A percentile compares a stretch with the other conserved stretches of the same genome.
Conservation (phyloP, 2,329 filamentous ascomycete genomes). For the Zymoseptoria passerinii region DNA sequence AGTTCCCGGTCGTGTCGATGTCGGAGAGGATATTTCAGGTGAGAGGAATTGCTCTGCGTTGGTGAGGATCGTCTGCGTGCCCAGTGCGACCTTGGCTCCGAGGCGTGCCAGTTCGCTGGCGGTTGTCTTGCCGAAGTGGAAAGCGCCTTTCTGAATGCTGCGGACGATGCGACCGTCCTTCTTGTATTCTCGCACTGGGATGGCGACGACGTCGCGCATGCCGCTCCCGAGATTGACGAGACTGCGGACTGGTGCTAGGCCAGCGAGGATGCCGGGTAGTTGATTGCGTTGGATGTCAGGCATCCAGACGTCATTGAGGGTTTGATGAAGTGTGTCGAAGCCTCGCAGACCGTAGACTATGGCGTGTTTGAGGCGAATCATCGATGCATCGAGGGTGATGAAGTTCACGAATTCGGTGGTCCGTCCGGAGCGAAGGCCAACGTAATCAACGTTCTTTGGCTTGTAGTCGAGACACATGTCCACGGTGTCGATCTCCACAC, state of each 20-base stretch:
- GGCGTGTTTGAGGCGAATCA: conserved; percentile 76
- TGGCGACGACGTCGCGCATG: conserved; percentile 74
- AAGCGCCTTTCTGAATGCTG: conserved; percentile 82
- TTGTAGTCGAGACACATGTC: conserved; percentile 91
- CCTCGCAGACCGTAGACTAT: conserved; percentile 90
- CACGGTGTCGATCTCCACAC: conserved; percentile 77
- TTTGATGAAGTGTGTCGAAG: conserved; percentile 82
- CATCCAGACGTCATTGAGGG: conserved; percentile 93
- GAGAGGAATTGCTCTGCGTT: conserved; percentile 73
- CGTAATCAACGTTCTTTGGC: conserved; percentile 95
- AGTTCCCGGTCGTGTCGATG: conserved; percentile 1
- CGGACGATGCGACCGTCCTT: conserved; percentile 90
- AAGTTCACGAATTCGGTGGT: conserved; percentile 99
- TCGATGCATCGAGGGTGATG: conserved; percentile 78
- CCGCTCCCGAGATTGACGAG: conserved; percentile 86
- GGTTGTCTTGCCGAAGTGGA: conserved; percentile 85
- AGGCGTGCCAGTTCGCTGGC: conserved; percentile 90
- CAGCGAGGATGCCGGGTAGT: conserved; percentile 78
- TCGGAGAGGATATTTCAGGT: conserved; percentile 14
- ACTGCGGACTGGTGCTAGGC: conserved; percentile 80
- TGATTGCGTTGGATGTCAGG: conserved; percentile 86
- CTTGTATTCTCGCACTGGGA: conserved; percentile 85
- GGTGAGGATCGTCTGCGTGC: conserved; percentile 87
- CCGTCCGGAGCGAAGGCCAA: conserved; percentile 79
- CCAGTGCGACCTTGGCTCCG: conserved; percentile 87